Base-by-base conservation (phyloP, 306 rosid genomes). In the Quillaja saponaria region DNA sequence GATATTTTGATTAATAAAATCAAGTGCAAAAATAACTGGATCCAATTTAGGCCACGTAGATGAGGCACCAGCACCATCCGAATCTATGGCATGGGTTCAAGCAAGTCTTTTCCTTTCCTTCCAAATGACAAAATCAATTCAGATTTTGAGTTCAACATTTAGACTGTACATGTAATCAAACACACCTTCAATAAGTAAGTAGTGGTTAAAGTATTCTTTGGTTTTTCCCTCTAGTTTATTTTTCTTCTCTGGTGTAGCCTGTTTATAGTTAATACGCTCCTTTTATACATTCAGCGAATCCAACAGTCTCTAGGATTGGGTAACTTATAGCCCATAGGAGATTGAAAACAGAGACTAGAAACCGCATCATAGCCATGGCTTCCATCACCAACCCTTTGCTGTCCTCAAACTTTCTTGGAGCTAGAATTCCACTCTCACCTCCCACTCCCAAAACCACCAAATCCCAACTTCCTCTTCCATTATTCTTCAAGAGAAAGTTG, bases 361-460 rank as follows among this genome's bases (percentile, higher is more conserved):
- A 20, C 51, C 10, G 33, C 33, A 10, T 46, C 42, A 12, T 34
- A 45, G 0, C 55, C 63, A 90, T 91, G 97, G 90, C 96, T 57
- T 82, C 90, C 50, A 37, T 81, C 68, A 64, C 89, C 51, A 78
- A 66, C 67, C 72, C 85, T 6, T 62, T 88, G 53, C 82, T 88
- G 47, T 84, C 88, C 65, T 84, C 97, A 7, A 67, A 77, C 40
- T 82, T 88, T 53, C 47, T 78, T 2, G 91, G 91, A 18, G 65
- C 78, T 20, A 72, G 68, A 35, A 41, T 78, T 25, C 14, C 77
- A 8, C 61, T 80, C 12, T 86, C 77, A 0, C 91, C 87, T n/a
- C 96, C 95, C 1, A 91, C 87, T 8, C 96, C 95, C 0, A 86
- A 91, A 71, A 84, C 90, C 58, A 81, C 81, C 31, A 83, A 74